Evolutionary conservation across 257 asterid species (phyloP), one percentile per base, ranked within the genome.

Genomic region (Petunia secreta): DNA sequence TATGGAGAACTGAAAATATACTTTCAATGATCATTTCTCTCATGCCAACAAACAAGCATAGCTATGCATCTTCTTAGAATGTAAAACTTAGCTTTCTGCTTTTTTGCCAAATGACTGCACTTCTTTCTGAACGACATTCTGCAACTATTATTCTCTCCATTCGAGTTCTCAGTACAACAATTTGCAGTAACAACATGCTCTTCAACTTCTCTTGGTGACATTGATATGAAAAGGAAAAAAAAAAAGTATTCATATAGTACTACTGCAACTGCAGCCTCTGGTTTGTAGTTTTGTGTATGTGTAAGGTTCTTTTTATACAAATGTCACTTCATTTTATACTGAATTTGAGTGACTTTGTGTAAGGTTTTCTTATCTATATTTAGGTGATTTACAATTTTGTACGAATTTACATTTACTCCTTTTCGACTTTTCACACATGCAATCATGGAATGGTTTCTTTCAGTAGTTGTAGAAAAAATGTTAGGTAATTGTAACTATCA

Each of bases 31-130:
- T 91, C 91, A 46, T 81, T 87, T 36, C 86, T 84, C 81, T 93
- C 97, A 50, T 82, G 94, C 98, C 97, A 93, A 84, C 98, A 93
- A 14, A 91, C 84, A 38, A 93, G 95, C 94, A 93, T 90, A 41
- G 89, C 92, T 62, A 93, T 88, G 85, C 98, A 93, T 8, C 98
- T 93, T 57, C 98, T 86, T 58, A 93, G 80, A 83, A 93, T 91
- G 85, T 90, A 93, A 79, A 93, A 89, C 84, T 93, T 93, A 3
- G 98, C 88, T 37, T 92, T 82, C 83, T 91, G 91, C 75, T 88
- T 86, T 82, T 93, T 93, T 4, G 93, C 92, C 77, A 86, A 41
- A 8, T 77, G 85, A 58, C 83, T 77, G 91, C 95, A 91, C 66
- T 90, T 91, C 83, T 90, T 86, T 34, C 87, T 77, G 39, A 89